These are phyloP conservation scores for Scenedesmus sp. DNA, from an alignment of 163 green algal genomes.

Conservation along the genomic window DNA sequence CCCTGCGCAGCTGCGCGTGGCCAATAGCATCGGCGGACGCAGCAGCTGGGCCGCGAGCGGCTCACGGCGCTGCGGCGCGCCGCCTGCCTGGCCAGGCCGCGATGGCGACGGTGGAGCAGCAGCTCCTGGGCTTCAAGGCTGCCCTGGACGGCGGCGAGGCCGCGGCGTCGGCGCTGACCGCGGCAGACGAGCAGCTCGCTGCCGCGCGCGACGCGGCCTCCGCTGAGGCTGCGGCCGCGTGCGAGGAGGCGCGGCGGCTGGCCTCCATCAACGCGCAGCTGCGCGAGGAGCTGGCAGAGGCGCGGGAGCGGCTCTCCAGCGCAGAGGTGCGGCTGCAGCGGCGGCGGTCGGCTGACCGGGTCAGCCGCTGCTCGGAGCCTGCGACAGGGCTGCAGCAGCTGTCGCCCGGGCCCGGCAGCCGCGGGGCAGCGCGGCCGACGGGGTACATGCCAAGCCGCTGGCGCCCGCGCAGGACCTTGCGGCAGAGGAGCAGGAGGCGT, in stretches of 20 bases:
- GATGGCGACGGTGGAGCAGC: constrained; percentile 34
- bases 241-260: constrained; percentile 20
- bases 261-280: constrained; percentile 4
- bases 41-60: no score
- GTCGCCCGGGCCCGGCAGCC: not conserved
- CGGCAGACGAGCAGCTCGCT: constrained; percentile 4
- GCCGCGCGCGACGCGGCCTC: constrained; percentile 11
- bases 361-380: not conserved
- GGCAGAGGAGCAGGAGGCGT: constrained; percentile 53
- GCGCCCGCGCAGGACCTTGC: constrained; percentile 1
- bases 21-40: no score
- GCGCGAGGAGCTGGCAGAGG: constrained; percentile 14
- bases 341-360: not conserved
- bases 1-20: not conserved
- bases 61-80: not conserved
- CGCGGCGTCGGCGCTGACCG: not conserved
- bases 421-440: not conserved
- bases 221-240: constrained; percentile 28
- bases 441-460: not conserved
- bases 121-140: constrained; percentile 29
- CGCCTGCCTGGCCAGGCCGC: constrained; percentile 23
- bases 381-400: not conserved
- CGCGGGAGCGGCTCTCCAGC: constrained; percentile 4
- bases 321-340: not conserved
- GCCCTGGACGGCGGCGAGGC: constrained; percentile 28